These are phyloP conservation scores for Bolboschoenus planiculmis DNA, from an alignment of 176 grass and related monocot species.

Conservation along the genomic window DNA sequence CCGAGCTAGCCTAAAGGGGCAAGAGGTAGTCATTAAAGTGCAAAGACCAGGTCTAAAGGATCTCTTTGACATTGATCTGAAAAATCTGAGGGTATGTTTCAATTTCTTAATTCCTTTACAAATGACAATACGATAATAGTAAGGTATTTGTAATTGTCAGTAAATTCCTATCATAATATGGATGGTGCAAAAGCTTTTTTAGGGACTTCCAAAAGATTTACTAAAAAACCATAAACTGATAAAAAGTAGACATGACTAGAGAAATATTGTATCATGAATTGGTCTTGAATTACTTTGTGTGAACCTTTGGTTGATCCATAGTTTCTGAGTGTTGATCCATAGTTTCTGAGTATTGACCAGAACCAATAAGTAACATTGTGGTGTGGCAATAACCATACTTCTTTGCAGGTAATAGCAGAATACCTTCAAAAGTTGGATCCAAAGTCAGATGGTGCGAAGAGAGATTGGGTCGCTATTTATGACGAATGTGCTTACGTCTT, in stretches of 20 bases:
- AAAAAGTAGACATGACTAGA: not conserved
- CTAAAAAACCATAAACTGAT: not conserved
- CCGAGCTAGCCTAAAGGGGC: constrained; percentile 72
- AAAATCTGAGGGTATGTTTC: constrained; percentile 74
- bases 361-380: not conserved
- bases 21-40: constrained; percentile 94
- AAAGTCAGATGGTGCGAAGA: constrained; percentile 95
- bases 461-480: constrained; percentile 99
- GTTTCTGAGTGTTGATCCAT: not conserved
- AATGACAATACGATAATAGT: not conserved
- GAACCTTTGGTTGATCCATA: not conserved
- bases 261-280: constrained; percentile 5
- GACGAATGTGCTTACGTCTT: constrained; percentile 90
- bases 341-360: not conserved
- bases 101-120: constrained; percentile 7
- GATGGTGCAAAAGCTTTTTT: not conserved
- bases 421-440: constrained; percentile 99
- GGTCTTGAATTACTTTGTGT: constrained; percentile 8
- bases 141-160: not conserved
- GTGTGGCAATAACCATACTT: not conserved
- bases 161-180: not conserved
- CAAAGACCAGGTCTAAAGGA: constrained; percentile 96
- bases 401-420: constrained; percentile 81
- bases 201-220: not conserved
- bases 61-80: constrained; percentile 98